These are phyloP conservation scores for Solanum stenotomum DNA, from an alignment of 257 asterid genomes.

Conservation along the genomic window DNA sequence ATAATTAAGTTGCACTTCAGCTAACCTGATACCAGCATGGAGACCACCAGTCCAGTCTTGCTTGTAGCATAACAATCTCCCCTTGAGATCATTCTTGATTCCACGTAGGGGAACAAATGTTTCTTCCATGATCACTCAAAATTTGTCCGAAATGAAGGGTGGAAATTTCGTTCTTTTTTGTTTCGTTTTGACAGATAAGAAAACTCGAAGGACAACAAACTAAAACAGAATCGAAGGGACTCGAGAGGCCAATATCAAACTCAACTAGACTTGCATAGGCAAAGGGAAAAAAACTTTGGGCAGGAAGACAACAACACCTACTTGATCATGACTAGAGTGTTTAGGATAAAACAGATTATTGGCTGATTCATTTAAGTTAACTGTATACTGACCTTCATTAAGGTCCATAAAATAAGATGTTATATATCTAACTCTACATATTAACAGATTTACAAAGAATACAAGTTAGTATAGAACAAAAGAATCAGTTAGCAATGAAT, in stretches of 20 bases:
- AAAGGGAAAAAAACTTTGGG: not conserved
- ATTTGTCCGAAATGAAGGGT: not conserved
- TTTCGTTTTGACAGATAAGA: not conserved
- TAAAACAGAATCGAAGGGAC: not conserved
- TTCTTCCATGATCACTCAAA: conserved; percentile 59
- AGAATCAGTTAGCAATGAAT: conserved; percentile 3
- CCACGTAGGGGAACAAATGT: conserved; percentile 90
- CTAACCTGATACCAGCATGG: conserved; percentile 78
- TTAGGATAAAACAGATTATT: not conserved
- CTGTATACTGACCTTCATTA: conserved; percentile 4
- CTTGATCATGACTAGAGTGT: not conserved
- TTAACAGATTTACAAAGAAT: conserved; percentile 5
- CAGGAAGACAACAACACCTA: conserved; percentile 7
- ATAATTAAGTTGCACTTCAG: conserved; percentile 9
- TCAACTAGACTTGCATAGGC: not conserved
- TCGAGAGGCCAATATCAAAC: conserved; percentile 7
- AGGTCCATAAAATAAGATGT: not conserved
- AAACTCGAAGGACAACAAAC: not conserved
- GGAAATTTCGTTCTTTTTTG: not conserved
- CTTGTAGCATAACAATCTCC: conserved; percentile 74
- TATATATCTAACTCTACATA: not conserved
- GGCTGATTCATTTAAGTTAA: not conserved
- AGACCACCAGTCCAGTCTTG: conserved; percentile 88
- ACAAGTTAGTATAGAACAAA: not conserved
- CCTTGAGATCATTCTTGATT: conserved; percentile 79